phyloP scores from a whole-genome alignment of 2,329 filamentous ascomycete genomes.

The Verticillium isaacii region DNA sequence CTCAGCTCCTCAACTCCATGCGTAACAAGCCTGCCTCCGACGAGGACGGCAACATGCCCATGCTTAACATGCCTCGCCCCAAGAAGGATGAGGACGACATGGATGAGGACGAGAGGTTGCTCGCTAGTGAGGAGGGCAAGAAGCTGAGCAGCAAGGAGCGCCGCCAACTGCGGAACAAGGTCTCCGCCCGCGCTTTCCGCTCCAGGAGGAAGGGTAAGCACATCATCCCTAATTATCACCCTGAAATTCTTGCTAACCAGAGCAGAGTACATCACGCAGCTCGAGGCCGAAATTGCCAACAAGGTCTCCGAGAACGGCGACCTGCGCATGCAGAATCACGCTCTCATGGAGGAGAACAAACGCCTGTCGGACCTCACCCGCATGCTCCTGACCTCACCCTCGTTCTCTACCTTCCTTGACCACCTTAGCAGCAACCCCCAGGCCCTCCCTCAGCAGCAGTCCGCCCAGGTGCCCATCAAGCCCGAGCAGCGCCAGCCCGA shows the following conservation, averaged over 20 bases:
- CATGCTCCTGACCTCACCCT: constrained; percentile 74
- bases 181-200: constrained; percentile 94
- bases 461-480: background rate
- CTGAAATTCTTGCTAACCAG: background rate
- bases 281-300: constrained; percentile 81
- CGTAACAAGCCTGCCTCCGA: constrained; percentile 63
- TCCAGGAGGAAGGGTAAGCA: constrained; percentile 92
- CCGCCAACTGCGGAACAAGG: constrained; percentile 96
- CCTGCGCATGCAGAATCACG: constrained; percentile 74
- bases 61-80: constrained; percentile 65
- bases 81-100: constrained; percentile 98
- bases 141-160: constrained; percentile 98
- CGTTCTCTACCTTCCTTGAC: constrained; percentile 78
- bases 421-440: constrained; percentile 59
- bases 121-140: constrained; percentile 98
- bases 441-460: constrained; percentile 21
- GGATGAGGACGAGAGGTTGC: constrained; percentile 91
- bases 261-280: constrained; percentile 90
- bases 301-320: constrained; percentile 82
- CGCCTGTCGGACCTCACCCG: constrained; percentile 73
- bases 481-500: constrained; percentile 25
- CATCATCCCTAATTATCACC: background rate
- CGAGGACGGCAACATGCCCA: constrained; percentile 31
- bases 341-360: constrained; percentile 79
- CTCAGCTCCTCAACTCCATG: constrained; percentile 88